Evolutionary conservation across 331 rosid species (phyloP).

Genomic region (Stylosanthes scabra): DNA sequence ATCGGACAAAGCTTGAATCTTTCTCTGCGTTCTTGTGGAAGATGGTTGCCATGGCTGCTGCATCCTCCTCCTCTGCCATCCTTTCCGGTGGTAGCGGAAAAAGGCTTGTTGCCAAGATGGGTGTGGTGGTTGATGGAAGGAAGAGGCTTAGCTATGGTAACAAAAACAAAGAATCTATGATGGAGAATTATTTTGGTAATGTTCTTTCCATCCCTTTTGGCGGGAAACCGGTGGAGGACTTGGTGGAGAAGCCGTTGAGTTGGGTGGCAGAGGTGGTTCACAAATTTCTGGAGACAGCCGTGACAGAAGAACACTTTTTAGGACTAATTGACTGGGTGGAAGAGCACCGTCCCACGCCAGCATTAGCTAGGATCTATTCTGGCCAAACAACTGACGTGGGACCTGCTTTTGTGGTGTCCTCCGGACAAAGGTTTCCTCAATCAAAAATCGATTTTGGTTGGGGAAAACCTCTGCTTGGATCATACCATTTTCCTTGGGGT

Average conservation of each 20-base stretch:
- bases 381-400: background rate
- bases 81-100: background rate
- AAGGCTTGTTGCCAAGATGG: constrained; percentile 51
- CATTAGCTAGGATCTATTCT: background rate
- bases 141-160: constrained; percentile 28
- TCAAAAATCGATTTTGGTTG: background rate
- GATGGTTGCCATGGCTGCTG: constrained; percentile 50
- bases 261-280: constrained; percentile 58
- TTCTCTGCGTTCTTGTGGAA: constrained; percentile 77
- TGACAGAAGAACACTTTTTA: constrained; percentile 64
- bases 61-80: background rate
- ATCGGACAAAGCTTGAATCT: constrained; percentile 57
- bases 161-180: background rate
- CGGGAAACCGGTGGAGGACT: constrained; percentile 31
- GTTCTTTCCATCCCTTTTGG: constrained; percentile 68
- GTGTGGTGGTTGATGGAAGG: constrained; percentile 75
- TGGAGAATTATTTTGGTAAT: constrained; percentile 68
- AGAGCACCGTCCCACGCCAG: constrained; percentile 53
- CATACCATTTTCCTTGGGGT: background rate
- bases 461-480: background rate
- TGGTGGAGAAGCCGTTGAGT: constrained; percentile 46
- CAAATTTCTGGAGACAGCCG: constrained; percentile 44
- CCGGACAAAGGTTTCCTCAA: background rate
- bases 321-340: constrained; percentile 84
- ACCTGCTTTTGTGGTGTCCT: background rate